Evolutionary conservation across 129 eudicot species (phyloP), one percentile per base, ranked within the genome.

Genomic region (Helianthus tuberosus): DNA sequence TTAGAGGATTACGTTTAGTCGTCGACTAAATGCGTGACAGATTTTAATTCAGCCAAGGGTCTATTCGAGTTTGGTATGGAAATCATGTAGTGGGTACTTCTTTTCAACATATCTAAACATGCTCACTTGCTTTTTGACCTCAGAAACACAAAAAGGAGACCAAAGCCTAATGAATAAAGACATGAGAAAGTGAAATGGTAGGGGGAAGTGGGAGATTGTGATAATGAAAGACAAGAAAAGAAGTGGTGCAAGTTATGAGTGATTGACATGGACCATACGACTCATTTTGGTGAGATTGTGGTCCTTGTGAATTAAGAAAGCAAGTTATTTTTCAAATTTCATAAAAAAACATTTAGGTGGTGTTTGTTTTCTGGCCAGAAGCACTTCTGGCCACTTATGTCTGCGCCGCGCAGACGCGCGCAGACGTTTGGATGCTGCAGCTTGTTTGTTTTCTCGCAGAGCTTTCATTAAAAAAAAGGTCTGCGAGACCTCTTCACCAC

Each of bases 41-140:
- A 32, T 13, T 32, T 61, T 20, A 32, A 13, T 13, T 6, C 6
- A 1, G 66, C 16, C 16, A 2, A 60, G 32, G 10, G 66, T 60
- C 52, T 76, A 78, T 85, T 82, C 79, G 77, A 85, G 20, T 75
- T 68, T 59, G 75, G 72, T 74, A 80, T 67, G 78, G n/a, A 76
- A 69, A 71, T 71, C 73, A 64, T 64, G 73, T 66, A 79, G 54
- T 74, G 83, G 81, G 83, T 70, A 41, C 29, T 49, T 74, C 29
- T 63, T 79, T 82, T 50, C 59, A 63, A 69, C 78, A 63, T 69
- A 68, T 75, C 7, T 46, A 62, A 71, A 72, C 80, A 74, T 69
- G 70, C 84, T 82, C 75, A 68, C 54, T 74, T 72, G 58, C 78
- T 79, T 84, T 86, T 82, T 86, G 79, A 74, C 82, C 60, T 53